Evolutionary conservation across 2,329 filamentous ascomycete species (phyloP), one percentile per base, ranked within the genome.

Genomic region (Atkinsonella texensis): DNA sequence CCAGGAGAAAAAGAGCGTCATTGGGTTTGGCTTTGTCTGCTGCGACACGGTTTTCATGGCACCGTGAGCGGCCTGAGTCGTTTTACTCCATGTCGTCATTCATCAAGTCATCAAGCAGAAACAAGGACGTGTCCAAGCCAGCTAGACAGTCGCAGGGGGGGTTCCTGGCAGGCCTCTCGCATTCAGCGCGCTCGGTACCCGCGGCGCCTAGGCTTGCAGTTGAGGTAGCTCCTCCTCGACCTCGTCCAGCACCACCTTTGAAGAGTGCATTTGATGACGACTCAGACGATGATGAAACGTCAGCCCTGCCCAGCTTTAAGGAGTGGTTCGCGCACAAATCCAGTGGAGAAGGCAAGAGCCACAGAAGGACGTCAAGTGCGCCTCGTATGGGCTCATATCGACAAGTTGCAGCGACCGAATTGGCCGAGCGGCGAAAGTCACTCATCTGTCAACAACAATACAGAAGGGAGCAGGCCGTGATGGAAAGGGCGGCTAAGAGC

Each of bases 231-330:
- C 50, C 50, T n/a, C 53, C 53, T 17, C 46, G 48, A 23, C 53
- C 53, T 11, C 40, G 39, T 7, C 50, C 53, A 17, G 53, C 53
- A 15, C 53, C 53, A 42, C 50, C 50, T 13, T 18, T 54, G 48
- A 56, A 56, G 38, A 69, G 66, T 53, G 62, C 57, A 11, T 69
- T 67, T 52, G 62, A 62, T 31, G 55, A 38, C 50, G 66, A 68
- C 42, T 63, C 61, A 15, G 63, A 66, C 13, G 64, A 65, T n/a
- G 62, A 63, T 13, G 59, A 58, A 1, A 54, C 55, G 1, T 41
- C 33, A 42, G 57, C 42, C 49, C 43, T 51, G 38, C 23, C 52
- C 53, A 52, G 32, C 7, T 32, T 56, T 20, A 53, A 49, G 23
- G 55, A 54, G 13, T 56, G 55, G 56, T 55, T 56, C 17, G 46